Evolutionary conservation across 768 basidiomycete species (phyloP), one percentile per base, ranked within the genome.

Genomic region (Pisolithus albus): DNA sequence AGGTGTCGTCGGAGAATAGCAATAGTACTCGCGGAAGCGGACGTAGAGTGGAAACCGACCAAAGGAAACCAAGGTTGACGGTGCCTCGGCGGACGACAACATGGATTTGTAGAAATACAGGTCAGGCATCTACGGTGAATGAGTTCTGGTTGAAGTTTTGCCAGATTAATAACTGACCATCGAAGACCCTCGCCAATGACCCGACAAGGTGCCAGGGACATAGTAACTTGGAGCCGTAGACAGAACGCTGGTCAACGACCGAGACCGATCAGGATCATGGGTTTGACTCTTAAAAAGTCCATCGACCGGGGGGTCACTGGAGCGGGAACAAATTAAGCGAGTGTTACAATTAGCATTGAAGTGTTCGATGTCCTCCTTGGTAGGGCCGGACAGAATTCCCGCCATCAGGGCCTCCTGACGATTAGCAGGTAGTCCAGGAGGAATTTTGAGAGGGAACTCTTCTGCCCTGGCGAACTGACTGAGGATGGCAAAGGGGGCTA

Each of bases 161-260:
- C 52, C 21, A 26, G 50, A 42, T 10, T 19, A 32, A 8, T 26
- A 19, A 55, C 74, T 50, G 55, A 80, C 79, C 11, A 79, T 70
- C 38, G 66, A 71, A 8, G 77, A 74, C 2, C 78, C 79, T 49
- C 72, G 70, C 78, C 77, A 82, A 36, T 61, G 64, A 18, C 79
- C 80, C 3, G 71, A 70, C 24, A 80, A 64, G 1, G 68, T 65
- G 10, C 74, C 78, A 21, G 74, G 66, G 47, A 65, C 64, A 56
- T 82, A 79, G 18, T 65, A 56, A 7, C 57, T 38, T 18, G 50
- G 45, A 11, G 44, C 32, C 6, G 58, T 51, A 23, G 30, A 43
- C n/a, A 39, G 40, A 10, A 23, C 26, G 42, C 47, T 21, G 21
- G 51, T 37, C 18, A 65, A 37, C 16, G 56, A 64, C 47, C 66